phyloP scores from a whole-genome alignment of 768 basidiomycete species.

The Rhodocollybia butyracea region DNA sequence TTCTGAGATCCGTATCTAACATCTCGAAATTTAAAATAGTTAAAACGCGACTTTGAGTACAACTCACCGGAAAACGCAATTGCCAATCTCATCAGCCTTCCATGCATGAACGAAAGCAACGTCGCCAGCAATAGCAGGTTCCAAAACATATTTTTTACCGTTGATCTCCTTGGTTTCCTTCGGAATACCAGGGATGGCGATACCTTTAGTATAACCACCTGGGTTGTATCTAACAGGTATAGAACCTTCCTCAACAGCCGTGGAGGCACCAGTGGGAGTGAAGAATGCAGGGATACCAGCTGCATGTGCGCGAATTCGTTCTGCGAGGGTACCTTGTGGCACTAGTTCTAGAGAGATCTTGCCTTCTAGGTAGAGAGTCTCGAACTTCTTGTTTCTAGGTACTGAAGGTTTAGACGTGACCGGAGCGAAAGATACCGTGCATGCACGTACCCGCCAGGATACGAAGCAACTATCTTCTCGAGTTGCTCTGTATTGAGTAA shows the following conservation, averaged over 20 bases:
- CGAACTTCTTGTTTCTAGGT: conserved; percentile 81
- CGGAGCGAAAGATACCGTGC: neutral
- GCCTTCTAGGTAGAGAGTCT: conserved; percentile 75
- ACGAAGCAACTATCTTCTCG: conserved; percentile 82
- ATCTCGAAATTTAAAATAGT: neutral
- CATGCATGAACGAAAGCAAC: conserved; percentile 86
- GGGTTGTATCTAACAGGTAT: conserved; percentile 79
- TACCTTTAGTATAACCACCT: conserved; percentile 67
- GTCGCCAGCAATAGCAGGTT: conserved; percentile 75
- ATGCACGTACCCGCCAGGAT: conserved; percentile 71
- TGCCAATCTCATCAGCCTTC: conserved; percentile 91
- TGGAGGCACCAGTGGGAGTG: conserved; percentile 86
- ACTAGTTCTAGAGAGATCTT: conserved; percentile 83
- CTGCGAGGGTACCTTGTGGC: conserved; percentile 88
- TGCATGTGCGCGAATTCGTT: conserved; percentile 84
- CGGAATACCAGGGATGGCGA: conserved; percentile 68
- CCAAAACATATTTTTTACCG: conserved; percentile 79
- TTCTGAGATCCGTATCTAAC: conserved; percentile 82
- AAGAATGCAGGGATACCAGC: conserved; percentile 93
- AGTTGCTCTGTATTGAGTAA: conserved; percentile 74
- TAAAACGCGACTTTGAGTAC: neutral
- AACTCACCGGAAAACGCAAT: conserved; percentile 81
- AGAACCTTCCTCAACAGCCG: conserved; percentile 74
- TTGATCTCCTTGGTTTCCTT: conserved; percentile 77
- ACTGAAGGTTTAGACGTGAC: conserved; percentile 1